phyloP scores from a whole-genome alignment of 2,329 filamentous ascomycete genomes.

The Septoria linicola region DNA sequence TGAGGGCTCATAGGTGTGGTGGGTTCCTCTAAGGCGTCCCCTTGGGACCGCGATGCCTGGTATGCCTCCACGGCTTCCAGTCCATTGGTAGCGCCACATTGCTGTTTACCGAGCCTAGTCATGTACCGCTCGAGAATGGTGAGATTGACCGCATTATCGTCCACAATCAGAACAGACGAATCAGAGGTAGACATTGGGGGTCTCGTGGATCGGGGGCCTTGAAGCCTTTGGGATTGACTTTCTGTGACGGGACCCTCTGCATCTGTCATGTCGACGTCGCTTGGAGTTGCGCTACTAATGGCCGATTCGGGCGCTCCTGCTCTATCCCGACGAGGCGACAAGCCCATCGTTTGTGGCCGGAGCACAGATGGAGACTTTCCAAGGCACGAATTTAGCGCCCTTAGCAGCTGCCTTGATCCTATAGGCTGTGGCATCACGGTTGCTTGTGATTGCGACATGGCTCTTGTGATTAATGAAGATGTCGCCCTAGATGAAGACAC shows the following conservation, averaged over 20 bases:
- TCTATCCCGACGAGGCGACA: too few relatives aligned
- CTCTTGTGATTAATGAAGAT: neutral
- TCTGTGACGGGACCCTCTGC: neutral
- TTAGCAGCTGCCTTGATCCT: slow-evolving; percentile 6
- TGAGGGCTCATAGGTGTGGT: neutral
- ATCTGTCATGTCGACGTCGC: too few relatives aligned
- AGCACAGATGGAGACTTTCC: neutral
- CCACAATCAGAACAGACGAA: slow-evolving; percentile 30
- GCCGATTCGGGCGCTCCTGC: too few relatives aligned
- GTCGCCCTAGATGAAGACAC: slow-evolving; percentile 9
- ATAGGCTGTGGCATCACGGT: slow-evolving; percentile 11
- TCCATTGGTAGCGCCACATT: slow-evolving; percentile 46
- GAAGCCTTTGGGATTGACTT: neutral
- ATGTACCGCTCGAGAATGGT: slow-evolving; percentile 25
- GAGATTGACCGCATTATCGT: slow-evolving; percentile 37
- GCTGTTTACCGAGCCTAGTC: slow-evolving; percentile 36
- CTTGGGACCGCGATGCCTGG: neutral
- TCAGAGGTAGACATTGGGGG: neutral
- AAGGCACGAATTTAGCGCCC: slow-evolving; percentile 10
- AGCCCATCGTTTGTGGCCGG: neutral
- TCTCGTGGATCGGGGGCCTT: neutral
- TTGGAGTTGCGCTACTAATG: too few relatives aligned
- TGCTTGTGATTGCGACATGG: slow-evolving; percentile 2
- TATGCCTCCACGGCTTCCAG: slow-evolving; percentile 44
- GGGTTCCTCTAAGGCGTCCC: neutral